Percentiles rank a stretch among this genome's conserved stretches.
Evolutionary conservation across 2,329 filamentous ascomycete genomes (phyloP).

Genomic region (Talaromyces funiculosus): DNA sequence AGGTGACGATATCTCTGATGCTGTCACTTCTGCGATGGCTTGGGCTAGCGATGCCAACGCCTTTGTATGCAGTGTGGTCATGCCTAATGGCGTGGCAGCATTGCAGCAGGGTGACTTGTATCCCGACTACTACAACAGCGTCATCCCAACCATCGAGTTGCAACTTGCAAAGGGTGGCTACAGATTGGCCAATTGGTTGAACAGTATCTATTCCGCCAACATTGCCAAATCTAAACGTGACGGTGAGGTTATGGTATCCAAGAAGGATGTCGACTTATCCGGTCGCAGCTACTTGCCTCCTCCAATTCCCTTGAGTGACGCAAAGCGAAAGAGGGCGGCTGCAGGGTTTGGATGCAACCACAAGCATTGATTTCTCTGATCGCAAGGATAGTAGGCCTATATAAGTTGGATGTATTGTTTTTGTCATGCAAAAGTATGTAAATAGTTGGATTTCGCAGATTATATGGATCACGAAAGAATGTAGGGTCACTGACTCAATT

Average conservation of each 20-base stretch:
- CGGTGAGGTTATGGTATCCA: background rate
- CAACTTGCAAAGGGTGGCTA: slow-evolving; percentile 16
- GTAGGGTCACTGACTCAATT: too few species aligned
- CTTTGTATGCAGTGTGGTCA: slow-evolving; percentile 16
- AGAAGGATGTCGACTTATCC: background rate
- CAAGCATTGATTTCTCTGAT: background rate
- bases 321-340: background rate
- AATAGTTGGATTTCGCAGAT: background rate
- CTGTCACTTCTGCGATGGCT: slow-evolving; percentile 11
- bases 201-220: slow-evolving; percentile 4
- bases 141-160: slow-evolving; percentile 16
- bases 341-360: slow-evolving; percentile 2
- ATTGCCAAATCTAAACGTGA: background rate
- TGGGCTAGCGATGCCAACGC: slow-evolving; percentile 17
- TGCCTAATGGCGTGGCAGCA: slow-evolving; percentile 15
- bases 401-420: background rate
- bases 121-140: slow-evolving; percentile 16
- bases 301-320: background rate
- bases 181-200: slow-evolving; percentile 16
- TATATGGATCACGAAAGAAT: background rate
- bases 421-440: background rate
- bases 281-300: slow-evolving; percentile 2
- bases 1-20: slow-evolving; percentile 12
- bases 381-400: background rate
- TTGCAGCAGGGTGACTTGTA: slow-evolving; percentile 16